Evolutionary conservation across 1,139 yeast species (phyloP), one percentile per base, ranked within the genome.

Genomic region (Arxiozyma slooffiae): DNA sequence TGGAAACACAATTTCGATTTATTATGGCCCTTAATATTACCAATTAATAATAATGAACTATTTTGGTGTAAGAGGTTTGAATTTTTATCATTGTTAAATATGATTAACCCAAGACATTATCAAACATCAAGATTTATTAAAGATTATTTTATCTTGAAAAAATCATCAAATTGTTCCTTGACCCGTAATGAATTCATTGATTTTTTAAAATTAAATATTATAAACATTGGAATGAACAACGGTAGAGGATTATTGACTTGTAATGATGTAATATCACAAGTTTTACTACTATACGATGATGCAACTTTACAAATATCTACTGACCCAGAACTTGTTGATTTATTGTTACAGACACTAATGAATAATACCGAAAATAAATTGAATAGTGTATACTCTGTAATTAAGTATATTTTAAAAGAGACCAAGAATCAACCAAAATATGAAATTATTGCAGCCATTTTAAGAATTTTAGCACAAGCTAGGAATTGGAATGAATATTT

Each of bases 131-230:
- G 49, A 37, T 48, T 61, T 17, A 38, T 53, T 14, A 49, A 52
- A 9, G 60, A 59, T 40, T 61, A 59, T 41, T 54, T 63, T 23
- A 22, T 53, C n/a, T 46, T 55, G 8, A 64, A 64, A 46, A 54
- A 52, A 46, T 39, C 57, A 5, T 41, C 51, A 16, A 61, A 63
- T 1, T 53, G 42, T 14, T 44, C 52, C 3, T 47, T 63, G 7
- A 50, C 54, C 4, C 50, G 48, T 14, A 41, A 56, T n/a, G 68
- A 64, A 42, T 43, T 64, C 4, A 23, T 54, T 9, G 46, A 54
- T 4, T 57, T 59, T 47, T 46, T 63, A 14, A 53, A 57, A 30
- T 34, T 54, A 7, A 51, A 53, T 5, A 39, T 46, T 16, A 47
- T 49, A 24, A 50, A 53, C 17, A 21, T 48, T 7, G 41, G 48